These are phyloP conservation scores for Ascochyta viciae-villosae DNA, from an alignment of 2,329 filamentous ascomycete species.

Conservation along the genomic window DNA sequence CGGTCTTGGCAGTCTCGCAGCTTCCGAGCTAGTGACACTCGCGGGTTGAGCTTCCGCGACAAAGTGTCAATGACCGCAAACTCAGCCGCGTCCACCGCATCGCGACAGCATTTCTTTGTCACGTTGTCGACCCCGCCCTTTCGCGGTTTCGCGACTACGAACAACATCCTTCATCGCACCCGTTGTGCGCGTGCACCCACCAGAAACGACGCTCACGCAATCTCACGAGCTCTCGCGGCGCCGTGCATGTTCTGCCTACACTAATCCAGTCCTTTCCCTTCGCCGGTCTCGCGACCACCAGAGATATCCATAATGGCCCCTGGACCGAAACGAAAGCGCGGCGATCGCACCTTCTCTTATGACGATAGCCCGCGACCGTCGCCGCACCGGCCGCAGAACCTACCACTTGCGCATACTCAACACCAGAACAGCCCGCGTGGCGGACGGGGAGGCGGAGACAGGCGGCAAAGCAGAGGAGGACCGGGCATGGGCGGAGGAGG, in stretches of 20 bases:
- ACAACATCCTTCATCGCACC: not conserved
- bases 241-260: constrained; percentile 41
- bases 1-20: not conserved
- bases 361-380: constrained; percentile 55
- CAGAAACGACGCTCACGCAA: not conserved
- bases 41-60: constrained; percentile 23
- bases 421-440: constrained; percentile 46
- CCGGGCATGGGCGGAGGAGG: constrained; percentile 36
- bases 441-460: constrained; percentile 35
- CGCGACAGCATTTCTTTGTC: constrained; percentile 17
- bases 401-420: constrained; percentile 60
- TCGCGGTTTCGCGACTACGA: constrained; percentile 9
- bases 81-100: constrained; percentile 27
- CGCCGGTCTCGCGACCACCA: constrained; percentile 37
- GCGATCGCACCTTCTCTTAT: constrained; percentile 54
- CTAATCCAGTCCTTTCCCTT: constrained; percentile 26
- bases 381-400: constrained; percentile 58
- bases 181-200: not conserved
- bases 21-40: constrained; percentile 10
- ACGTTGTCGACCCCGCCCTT: constrained; percentile 17
- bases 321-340: constrained; percentile 64
- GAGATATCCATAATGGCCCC: constrained; percentile 57
- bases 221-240: constrained; percentile 12
- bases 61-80: constrained; percentile 20
- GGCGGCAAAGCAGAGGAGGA: constrained; percentile 22